Percentiles rank a stretch among this genome's conserved stretches.
Conservation (phyloP, 2,329 filamentous ascomycete species). For the Paramyrothecium roridum region DNA sequence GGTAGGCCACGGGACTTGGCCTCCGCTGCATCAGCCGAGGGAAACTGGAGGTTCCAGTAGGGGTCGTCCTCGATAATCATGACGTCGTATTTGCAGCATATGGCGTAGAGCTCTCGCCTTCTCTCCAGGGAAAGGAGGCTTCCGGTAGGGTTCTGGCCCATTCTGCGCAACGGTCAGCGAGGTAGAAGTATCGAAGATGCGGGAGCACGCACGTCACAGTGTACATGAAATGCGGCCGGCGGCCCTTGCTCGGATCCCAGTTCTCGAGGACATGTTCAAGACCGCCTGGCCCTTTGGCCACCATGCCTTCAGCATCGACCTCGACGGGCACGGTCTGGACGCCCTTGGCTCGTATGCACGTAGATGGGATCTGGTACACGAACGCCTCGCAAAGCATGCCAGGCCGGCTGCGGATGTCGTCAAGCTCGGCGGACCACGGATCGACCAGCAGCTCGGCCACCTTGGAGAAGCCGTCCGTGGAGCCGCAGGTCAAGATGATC, state of each 20-base stretch:
- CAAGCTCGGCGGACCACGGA: constrained; percentile 67
- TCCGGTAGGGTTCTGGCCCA: constrained; percentile 83
- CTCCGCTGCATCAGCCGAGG: constrained; percentile 58
- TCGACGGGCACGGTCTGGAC: constrained; percentile 71
- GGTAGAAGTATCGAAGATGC: not conserved
- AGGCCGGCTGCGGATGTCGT: constrained; percentile 68
- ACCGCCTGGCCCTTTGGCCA: constrained; percentile 68
- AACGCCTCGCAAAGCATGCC: constrained; percentile 78
- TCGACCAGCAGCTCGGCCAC: constrained; percentile 72
- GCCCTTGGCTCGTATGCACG: constrained; percentile 63
- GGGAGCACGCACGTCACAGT: constrained; percentile 71
- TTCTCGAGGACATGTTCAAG: constrained; percentile 75
- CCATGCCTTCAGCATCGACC: constrained; percentile 78
- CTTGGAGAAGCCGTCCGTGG: constrained; percentile 84
- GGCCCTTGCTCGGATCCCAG: constrained; percentile 75
- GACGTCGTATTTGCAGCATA: constrained; percentile 82
- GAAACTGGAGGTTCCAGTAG: constrained; percentile 93
- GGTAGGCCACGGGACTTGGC: constrained; percentile 42
- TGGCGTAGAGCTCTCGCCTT: constrained; percentile 72
- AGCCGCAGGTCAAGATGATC: constrained; percentile 74
- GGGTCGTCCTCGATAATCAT: constrained; percentile 93
- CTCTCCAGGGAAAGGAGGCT: constrained; percentile 71
- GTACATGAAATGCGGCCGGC: constrained; percentile 80
- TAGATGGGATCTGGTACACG: constrained; percentile 74
- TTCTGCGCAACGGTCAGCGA: constrained; percentile 7